Percentiles rank a stretch among this genome's conserved stretches.
Evolutionary conservation across 345 rosid species (phyloP).

Genomic region (Citrus cavaleriei): DNA sequence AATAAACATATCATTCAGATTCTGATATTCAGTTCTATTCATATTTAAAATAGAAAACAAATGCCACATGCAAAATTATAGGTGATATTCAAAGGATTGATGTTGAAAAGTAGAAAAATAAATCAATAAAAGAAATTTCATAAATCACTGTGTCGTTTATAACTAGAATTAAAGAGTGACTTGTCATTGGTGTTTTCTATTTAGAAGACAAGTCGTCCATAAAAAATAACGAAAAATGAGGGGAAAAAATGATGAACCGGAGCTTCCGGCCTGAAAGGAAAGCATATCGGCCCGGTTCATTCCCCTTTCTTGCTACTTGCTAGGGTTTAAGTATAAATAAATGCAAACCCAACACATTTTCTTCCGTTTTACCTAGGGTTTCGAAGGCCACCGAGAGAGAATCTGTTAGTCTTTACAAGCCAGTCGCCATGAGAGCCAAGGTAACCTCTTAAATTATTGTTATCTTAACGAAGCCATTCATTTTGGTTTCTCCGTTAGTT

Average conservation of each 20-base stretch:
- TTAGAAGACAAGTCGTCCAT: background rate
- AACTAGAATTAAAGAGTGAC: background rate
- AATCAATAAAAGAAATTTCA: too few relatives aligned
- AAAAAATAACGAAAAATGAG: too few relatives aligned
- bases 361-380: background rate
- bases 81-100: too few relatives aligned
- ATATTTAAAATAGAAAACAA: too few relatives aligned
- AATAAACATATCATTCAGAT: too few relatives aligned
- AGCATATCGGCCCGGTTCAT: background rate
- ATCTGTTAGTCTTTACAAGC: background rate
- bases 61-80: too few relatives aligned
- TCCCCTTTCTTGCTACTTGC: background rate
- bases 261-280: background rate
- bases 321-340: constrained; percentile 8
- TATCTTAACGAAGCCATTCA: background rate
- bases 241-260: background rate
- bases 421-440: constrained; percentile 27
- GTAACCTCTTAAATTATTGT: background rate
- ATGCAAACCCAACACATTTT: rapidly evolving
- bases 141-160: background rate
- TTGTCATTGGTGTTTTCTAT: background rate
- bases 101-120: too few relatives aligned
- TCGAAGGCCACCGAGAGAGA: background rate
- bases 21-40: rapidly evolving
- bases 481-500: background rate